Evolutionary conservation across 1,284 basidiomycete species (phyloP).

Genomic region (Ustilago hordei): DNA sequence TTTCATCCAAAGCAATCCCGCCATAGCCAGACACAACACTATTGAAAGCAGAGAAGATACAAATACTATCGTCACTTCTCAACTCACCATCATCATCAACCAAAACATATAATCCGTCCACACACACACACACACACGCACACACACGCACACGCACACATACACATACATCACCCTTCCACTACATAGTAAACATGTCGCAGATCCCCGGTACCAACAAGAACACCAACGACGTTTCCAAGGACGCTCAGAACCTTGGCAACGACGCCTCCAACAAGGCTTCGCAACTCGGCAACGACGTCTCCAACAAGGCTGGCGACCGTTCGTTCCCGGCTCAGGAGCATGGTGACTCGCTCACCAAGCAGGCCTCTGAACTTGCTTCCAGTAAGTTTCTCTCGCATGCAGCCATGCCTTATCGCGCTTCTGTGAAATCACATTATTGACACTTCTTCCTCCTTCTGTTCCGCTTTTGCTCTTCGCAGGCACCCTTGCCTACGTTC

Average conservation of each 20-base stretch:
- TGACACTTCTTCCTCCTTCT: not conserved
- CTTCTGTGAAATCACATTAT: not conserved
- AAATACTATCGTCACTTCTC: conserved; percentile 5
- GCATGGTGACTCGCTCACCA: conserved; percentile 40
- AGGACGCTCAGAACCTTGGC: conserved; percentile 50
- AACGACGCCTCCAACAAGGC: conserved; percentile 49
- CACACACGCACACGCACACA: not conserved
- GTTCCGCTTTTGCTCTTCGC: not conserved
- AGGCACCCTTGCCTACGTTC: conserved; percentile 54
- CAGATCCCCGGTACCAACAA: conserved; percentile 51
- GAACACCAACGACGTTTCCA: conserved; percentile 46
- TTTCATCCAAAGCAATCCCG: not conserved
- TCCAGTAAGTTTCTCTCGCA: conserved; percentile 28
- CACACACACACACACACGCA: not conserved
- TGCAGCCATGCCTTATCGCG: too few relatives aligned
- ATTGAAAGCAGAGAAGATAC: not conserved
- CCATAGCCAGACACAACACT: conserved; percentile 1
- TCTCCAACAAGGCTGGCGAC: conserved; percentile 41
- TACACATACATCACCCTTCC: not conserved
- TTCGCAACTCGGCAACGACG: conserved; percentile 37
- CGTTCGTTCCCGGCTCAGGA: conserved; percentile 41
- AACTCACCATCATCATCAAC: not conserved
- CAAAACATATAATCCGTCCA: not conserved
- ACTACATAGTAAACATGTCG: conserved; percentile 35
- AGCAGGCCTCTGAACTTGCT: conserved; percentile 52